These are phyloP conservation scores for Ulota crispa DNA, from an alignment of 225 moss, liverwort and hornwort genomes.

Conservation along the genomic window DNA sequence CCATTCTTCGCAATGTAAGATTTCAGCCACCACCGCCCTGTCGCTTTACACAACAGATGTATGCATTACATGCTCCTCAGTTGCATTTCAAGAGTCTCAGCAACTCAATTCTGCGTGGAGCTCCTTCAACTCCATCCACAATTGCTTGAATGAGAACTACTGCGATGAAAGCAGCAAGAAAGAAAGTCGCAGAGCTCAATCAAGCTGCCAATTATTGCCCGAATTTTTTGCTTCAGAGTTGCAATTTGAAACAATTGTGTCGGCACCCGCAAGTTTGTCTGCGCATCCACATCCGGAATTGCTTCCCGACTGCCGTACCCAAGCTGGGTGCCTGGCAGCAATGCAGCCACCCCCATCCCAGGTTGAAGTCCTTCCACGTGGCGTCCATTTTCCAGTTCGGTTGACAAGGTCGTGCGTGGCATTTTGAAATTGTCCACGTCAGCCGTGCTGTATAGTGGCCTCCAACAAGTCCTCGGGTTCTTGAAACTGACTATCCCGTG, in stretches of 20 bases:
- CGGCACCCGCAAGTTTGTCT: not conserved
- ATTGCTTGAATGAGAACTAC: not conserved
- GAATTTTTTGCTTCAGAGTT: not conserved
- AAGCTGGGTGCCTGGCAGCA: not conserved
- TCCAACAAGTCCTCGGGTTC: too few relatives aligned
- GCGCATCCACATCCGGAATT: not conserved
- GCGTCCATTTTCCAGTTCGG: constrained; percentile 10
- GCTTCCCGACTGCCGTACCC: not conserved
- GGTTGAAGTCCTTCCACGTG: constrained; percentile 6
- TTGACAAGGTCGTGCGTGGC: too few relatives aligned
- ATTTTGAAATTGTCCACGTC: too few relatives aligned
- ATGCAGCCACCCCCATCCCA: not conserved
- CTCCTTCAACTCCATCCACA: not conserved
- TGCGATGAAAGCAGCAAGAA: not conserved
- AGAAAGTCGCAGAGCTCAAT: not conserved
- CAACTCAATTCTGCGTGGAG: not conserved
- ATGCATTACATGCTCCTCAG: not conserved
- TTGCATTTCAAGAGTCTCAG: not conserved
- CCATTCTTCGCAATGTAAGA: constrained; percentile 19
- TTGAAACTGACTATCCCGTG: too few relatives aligned
- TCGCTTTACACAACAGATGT: not conserved
- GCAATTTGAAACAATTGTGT: not conserved
- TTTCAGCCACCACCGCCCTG: not conserved
- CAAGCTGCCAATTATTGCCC: not conserved
- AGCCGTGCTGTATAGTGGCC: too few relatives aligned